Evolutionary conservation across 805 yeast genomes (phyloP), one percentile per base, ranked within the genome.

Genomic region (Brettanomyces custersianus): DNA sequence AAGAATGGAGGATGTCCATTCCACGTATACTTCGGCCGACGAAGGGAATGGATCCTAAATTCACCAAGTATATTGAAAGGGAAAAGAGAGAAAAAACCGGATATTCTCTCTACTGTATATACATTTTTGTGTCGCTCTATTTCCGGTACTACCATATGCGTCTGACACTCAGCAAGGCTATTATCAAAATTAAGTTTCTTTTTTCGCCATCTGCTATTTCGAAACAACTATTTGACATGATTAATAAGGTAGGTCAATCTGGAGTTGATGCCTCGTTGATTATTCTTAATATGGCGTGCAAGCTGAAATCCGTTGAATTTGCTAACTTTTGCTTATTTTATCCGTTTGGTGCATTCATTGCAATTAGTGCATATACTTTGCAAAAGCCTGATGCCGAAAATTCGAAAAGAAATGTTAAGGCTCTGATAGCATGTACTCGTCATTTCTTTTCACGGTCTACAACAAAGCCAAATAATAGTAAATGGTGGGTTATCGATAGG

Each of bases 331-430:
- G 46, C 22, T 29, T 47, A 4, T 57, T 49, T 39, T 58, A 49
- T 35, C 56, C 62, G 13, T 51, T 60, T 31, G 42, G 54, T 41
- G 57, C 62, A 4, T 55, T 47, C 34, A 37, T 60, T 24, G 41
- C 57, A 1, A 34, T 60, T 12, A 43, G 52, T 38, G 52, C 55
- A 10, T 48, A 45, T 13, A 44, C 49, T 29, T 26, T 60, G 9
- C 49, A 51, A 23, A 39, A 37, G 15, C 48, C 52, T 9, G 34
- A 32, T 1, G 21, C 29, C 13, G 38, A 36, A 3, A 40, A 34
- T 3, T 42, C 45, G 6, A 35, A 39, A n/a, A 30, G 35, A 7
- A 60, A 59, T 39, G 36, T 58, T 9, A 31, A 45, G n/a, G 37
- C 51, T 28, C 30, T 59, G 39, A 38, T 54, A 20, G 30, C 33